Conservation (phyloP, 306 rosid species). For the Oxytropis ochrocephala region DNA sequence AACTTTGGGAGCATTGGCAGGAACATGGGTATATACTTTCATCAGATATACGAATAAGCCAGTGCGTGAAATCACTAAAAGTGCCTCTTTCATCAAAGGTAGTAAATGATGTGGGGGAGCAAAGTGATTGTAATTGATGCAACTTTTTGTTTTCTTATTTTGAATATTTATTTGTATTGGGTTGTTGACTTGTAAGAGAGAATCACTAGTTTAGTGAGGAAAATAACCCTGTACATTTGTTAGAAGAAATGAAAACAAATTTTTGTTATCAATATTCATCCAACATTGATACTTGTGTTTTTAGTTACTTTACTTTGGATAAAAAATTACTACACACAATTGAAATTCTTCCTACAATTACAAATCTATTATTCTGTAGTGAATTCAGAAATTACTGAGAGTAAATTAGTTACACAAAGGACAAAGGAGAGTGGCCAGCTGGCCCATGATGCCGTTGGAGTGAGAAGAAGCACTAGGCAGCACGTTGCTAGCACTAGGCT, state of each 20-base stretch:
- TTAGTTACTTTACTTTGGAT: too few relatives aligned
- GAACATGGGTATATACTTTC: background rate
- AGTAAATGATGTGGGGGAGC: background rate
- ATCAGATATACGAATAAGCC: background rate
- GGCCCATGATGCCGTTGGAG: too few relatives aligned
- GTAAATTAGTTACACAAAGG: too few relatives aligned
- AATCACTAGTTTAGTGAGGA: background rate
- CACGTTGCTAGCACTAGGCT: too few relatives aligned
- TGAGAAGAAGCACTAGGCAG: too few relatives aligned
- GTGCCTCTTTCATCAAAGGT: background rate
- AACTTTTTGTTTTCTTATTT: background rate
- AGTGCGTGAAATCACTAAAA: background rate
- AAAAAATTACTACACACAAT: too few relatives aligned
- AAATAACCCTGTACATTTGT: background rate
- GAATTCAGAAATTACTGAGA: too few relatives aligned
- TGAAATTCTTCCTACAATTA: too few relatives aligned
- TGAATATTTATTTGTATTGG: background rate
- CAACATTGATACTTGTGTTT: too few relatives aligned
- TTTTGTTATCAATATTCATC: background rate
- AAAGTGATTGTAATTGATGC: background rate
- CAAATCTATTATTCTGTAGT: too few relatives aligned
- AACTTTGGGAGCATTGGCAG: background rate
- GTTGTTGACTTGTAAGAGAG: background rate
- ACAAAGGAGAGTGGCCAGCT: too few relatives aligned
- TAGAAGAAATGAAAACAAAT: background rate